Evolutionary conservation across 2,329 filamentous ascomycete genomes (phyloP).

Genomic region (Corinectria fuckeliana): DNA sequence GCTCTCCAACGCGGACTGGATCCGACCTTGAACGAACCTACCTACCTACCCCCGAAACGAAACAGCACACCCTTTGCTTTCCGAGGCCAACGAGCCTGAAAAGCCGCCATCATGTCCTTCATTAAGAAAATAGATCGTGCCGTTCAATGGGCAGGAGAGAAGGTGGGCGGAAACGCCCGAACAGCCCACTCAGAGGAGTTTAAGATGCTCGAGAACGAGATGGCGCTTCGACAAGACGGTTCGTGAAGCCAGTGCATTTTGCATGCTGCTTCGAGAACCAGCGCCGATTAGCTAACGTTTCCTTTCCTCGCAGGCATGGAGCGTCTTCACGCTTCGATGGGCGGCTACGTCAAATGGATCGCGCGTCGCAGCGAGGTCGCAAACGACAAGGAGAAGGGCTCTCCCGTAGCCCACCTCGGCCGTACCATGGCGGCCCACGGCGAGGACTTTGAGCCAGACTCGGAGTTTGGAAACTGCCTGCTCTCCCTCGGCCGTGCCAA

Average conservation of each 20-base stretch:
- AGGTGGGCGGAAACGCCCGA: constrained; percentile 91
- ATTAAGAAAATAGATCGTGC: constrained; percentile 92
- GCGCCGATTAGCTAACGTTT: constrained; percentile 14
- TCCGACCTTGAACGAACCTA: constrained; percentile 26
- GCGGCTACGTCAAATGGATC: constrained; percentile 84
- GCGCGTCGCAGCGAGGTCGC: constrained; percentile 79
- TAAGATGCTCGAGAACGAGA: constrained; percentile 87
- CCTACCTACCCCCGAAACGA: neutral
- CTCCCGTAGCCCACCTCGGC: constrained; percentile 81
- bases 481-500: constrained; percentile 82
- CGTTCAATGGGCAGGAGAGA: constrained; percentile 97
- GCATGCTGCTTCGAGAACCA: neutral
- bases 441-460: constrained; percentile 90
- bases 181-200: constrained; percentile 90
- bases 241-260: constrained; percentile 42
- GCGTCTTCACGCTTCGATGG: constrained; percentile 85
- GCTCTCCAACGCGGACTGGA: constrained; percentile 30
- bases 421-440: constrained; percentile 87
- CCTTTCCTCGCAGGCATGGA: constrained; percentile 73
- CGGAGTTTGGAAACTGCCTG: constrained; percentile 88
- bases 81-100: constrained; percentile 5
- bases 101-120: constrained; percentile 54
- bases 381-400: constrained; percentile 86
- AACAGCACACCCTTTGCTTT: constrained; percentile 5
- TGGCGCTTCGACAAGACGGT: constrained; percentile 90